These are phyloP conservation scores for Ramularia endophylla DNA, from an alignment of 2,329 filamentous ascomycete species.

Conservation along the genomic window DNA sequence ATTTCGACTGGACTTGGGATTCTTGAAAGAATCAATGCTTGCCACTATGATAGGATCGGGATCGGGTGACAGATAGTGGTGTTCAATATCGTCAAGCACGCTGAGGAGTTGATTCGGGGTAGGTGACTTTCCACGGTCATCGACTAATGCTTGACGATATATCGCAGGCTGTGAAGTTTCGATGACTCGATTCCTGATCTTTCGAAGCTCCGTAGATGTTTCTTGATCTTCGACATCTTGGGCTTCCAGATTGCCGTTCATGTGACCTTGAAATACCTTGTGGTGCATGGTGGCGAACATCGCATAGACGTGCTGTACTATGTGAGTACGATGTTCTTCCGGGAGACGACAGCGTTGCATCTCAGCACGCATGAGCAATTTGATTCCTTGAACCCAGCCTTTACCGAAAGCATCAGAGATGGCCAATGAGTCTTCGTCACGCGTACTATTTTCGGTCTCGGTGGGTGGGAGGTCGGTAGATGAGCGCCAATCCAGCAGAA, in stretches of 20 bases:
- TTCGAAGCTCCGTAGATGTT: not conserved
- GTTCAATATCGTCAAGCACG: not conserved
- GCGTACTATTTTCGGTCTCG: no score
- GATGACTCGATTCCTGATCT: not conserved
- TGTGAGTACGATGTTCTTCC: no score
- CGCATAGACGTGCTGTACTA: no score
- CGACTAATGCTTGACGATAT: not conserved
- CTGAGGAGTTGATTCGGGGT: not conserved
- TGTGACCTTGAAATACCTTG: not conserved
- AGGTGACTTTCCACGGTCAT: not conserved
- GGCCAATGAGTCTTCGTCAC: no score
- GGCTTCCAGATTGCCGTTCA: not conserved
- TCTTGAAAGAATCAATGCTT: not conserved
- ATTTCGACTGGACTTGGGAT: not conserved
- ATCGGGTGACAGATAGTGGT: not conserved
- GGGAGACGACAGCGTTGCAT: no score
- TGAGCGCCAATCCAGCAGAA: no score
- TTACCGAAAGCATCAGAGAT: no score
- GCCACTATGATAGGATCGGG: not conserved
- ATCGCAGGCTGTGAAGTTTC: not conserved
- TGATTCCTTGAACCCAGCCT: no score
- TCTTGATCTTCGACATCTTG: not conserved
- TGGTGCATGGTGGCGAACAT: not conserved
- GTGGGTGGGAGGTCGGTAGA: no score
- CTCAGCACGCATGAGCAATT: no score